A percentile compares a stretch with the other conserved stretches of the same genome.
These are phyloP conservation scores for Xylaria castorea DNA, from an alignment of 495 filamentous ascomycete genomes.

Conservation along the genomic window DNA sequence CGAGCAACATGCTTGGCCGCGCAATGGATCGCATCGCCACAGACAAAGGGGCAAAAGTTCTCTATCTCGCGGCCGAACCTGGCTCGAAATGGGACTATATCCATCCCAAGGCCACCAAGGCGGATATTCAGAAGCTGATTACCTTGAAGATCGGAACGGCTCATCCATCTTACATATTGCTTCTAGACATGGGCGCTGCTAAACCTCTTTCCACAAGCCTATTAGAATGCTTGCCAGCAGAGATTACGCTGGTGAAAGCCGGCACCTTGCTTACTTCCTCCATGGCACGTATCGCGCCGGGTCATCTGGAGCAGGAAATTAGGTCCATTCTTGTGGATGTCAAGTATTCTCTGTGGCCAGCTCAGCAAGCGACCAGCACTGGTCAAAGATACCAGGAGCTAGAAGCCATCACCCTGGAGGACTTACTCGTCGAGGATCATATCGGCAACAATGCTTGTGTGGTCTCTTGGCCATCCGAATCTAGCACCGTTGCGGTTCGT, in stretches of 20 bases:
- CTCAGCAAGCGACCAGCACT: not conserved
- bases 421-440: not conserved
- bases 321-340: not conserved
- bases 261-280: not conserved
- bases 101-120: slow-evolving; percentile 13
- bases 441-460: not conserved
- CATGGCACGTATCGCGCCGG: not conserved
- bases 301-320: not conserved
- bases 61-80: slow-evolving; percentile 12
- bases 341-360: not conserved
- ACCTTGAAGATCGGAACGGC: not conserved
- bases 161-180: not conserved
- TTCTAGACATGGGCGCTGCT: not conserved
- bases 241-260: not conserved
- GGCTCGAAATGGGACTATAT: slow-evolving; percentile 11
- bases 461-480: not conserved
- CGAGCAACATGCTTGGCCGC: not conserved
- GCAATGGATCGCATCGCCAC: not conserved
- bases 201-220: not conserved
- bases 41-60: slow-evolving; percentile 3
- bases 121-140: not conserved
- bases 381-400: not conserved
- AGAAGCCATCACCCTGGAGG: not conserved
- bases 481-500: not conserved
- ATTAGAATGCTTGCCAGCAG: not conserved